These are phyloP conservation scores for Anethum foeniculum DNA, from an alignment of 140 eudicot species.

Conservation along the genomic window DNA sequence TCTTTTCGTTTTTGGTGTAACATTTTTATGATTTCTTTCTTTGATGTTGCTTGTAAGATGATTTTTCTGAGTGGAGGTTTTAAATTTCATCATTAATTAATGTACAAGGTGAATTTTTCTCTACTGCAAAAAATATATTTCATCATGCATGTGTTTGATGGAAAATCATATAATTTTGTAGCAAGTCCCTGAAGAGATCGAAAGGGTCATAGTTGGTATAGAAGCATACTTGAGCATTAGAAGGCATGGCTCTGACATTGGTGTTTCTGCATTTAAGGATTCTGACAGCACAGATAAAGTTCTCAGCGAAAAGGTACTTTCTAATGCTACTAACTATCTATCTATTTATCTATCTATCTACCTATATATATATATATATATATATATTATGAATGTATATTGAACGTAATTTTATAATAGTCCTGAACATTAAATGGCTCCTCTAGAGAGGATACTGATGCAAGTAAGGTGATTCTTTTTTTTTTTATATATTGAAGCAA, in stretches of 20 bases:
- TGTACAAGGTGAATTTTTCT: not conserved
- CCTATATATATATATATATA: too few relatives aligned
- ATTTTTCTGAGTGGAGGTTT: not conserved
- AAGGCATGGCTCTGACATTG: slow-evolving; percentile 59
- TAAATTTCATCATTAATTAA: too few relatives aligned
- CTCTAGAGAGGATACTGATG: not conserved
- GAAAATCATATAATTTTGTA: slow-evolving; percentile 24
- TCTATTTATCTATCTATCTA: too few relatives aligned
- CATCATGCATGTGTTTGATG: slow-evolving; percentile 19
- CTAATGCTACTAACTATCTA: not conserved
- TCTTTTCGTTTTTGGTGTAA: not conserved
- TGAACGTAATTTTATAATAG: not conserved
- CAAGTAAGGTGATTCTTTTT: not conserved
- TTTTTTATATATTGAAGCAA: not conserved
- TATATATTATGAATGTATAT: too few relatives aligned
- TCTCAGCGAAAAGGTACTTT: slow-evolving; percentile 49
- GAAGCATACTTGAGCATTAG: slow-evolving; percentile 91
- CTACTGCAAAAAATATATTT: not conserved
- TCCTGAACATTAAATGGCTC: not conserved
- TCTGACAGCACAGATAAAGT: slow-evolving; percentile 36
- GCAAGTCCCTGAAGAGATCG: slow-evolving; percentile 98
- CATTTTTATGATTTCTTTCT: not conserved
- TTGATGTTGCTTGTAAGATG: not conserved
- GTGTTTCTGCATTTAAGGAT: slow-evolving; percentile 64
- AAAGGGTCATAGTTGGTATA: slow-evolving; percentile 85